These are phyloP conservation scores for Suillus placidus DNA, from an alignment of 768 basidiomycete species.

Conservation along the genomic window DNA sequence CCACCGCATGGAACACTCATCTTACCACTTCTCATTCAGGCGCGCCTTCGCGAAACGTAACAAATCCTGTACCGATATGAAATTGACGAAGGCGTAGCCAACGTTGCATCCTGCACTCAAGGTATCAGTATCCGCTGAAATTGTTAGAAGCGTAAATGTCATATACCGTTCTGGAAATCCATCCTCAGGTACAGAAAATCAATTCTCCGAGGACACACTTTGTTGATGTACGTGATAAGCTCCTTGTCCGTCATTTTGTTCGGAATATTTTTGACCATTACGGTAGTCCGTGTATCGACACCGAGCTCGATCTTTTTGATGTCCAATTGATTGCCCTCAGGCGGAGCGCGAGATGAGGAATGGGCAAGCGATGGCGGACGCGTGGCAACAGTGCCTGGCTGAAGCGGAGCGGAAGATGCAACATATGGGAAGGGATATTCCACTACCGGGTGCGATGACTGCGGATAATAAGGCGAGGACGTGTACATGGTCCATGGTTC, in stretches of 20 bases:
- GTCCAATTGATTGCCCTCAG: conserved; percentile 63
- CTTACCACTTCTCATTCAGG: conserved; percentile 82
- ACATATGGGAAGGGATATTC: conserved; percentile 10
- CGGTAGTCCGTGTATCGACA: conserved; percentile 77
- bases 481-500: conserved; percentile 36
- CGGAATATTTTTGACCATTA: conserved; percentile 92
- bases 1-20: conserved; percentile 9
- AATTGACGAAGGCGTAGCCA: conserved; percentile 89
- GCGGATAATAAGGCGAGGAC: conserved; percentile 35
- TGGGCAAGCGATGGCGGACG: conserved; percentile 27
- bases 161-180: conserved; percentile 82
- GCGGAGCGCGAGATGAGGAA: conserved; percentile 30
- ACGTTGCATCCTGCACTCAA: conserved; percentile 64
- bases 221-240: conserved; percentile 63
- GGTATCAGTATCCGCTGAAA: conserved; percentile 13
- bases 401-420: conserved; percentile 14
- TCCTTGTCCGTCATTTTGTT: conserved; percentile 88
- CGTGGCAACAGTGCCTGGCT: conserved; percentile 20
- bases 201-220: conserved; percentile 73
- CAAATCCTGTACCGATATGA: conserved; percentile 77
- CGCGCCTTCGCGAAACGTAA: conserved; percentile 72
- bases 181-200: conserved; percentile 89
- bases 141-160: conserved; percentile 19
- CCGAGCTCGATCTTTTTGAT: conserved; percentile 75
- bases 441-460: conserved; percentile 28